A percentile compares a stretch with the other conserved stretches of the same genome.
Evolutionary conservation across 148 eudicot species (phyloP).

Genomic region (Spergularia bocconei): DNA sequence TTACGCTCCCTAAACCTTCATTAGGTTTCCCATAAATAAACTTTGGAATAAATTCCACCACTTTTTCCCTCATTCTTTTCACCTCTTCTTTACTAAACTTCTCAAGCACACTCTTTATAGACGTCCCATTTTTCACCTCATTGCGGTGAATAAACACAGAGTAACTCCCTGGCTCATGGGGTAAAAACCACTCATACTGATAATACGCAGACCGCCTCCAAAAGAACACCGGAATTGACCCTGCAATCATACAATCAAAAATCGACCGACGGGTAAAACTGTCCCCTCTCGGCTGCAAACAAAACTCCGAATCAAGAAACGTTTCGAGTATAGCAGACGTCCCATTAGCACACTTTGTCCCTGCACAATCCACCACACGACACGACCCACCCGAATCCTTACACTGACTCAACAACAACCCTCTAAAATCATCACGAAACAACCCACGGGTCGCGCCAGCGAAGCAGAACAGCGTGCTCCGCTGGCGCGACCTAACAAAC

Average conservation of each 20-base stretch:
- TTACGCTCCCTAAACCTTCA: constrained; percentile 48
- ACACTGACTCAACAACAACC: constrained; percentile 60
- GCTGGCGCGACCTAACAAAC: constrained; percentile 41
- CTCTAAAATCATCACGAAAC: constrained; percentile 64
- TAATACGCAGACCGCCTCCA: constrained; percentile 80
- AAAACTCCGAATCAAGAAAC: constrained; percentile 74
- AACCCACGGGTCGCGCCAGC: constrained; percentile 79
- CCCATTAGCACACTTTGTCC: constrained; percentile 53
- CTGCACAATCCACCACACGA: constrained; percentile 67
- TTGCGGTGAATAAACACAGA: constrained; percentile 83
- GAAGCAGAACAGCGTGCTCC: constrained; percentile 57
- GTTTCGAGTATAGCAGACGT: constrained; percentile 56
- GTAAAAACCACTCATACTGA: constrained; percentile 87
- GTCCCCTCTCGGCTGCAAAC: constrained; percentile 88
- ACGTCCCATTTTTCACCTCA: constrained; percentile 66
- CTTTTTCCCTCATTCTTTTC: constrained; percentile 71
- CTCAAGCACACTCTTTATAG: constrained; percentile 49
- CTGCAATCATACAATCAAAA: constrained; percentile 93
- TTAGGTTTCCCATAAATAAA: constrained; percentile 55
- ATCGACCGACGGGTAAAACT: constrained; percentile 85
- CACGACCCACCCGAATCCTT: constrained; percentile 43
- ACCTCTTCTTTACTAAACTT: constrained; percentile 45
- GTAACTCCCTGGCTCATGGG: constrained; percentile 71
- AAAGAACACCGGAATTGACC: constrained; percentile 90
- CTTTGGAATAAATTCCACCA: constrained; percentile 67